Evolutionary conservation across 2,329 filamentous ascomycete species (phyloP).

Genomic region (Epichloe gansuensis): DNA sequence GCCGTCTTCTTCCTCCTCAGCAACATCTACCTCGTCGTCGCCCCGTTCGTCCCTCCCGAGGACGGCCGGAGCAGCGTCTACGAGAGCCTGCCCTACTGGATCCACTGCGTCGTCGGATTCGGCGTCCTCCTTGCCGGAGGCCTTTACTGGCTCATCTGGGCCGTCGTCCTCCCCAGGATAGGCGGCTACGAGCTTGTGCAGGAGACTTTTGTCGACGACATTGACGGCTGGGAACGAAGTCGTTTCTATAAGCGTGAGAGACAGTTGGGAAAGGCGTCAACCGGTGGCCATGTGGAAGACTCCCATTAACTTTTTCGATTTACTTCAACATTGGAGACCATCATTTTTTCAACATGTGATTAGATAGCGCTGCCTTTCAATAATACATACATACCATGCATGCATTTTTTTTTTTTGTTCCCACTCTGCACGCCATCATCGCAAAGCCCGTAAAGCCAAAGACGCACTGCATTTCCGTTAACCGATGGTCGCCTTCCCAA

Average conservation of each 20-base stretch:
- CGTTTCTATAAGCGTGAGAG: slow-evolving; percentile 34
- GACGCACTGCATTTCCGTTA: no score
- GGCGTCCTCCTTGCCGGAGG: slow-evolving; percentile 39
- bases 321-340: slow-evolving; percentile 3
- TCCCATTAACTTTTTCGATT: not conserved
- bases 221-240: slow-evolving; percentile 50
- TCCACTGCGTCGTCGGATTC: slow-evolving; percentile 45
- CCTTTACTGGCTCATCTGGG: slow-evolving; percentile 45
- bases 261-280: slow-evolving; percentile 16
- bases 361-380: not conserved
- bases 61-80: slow-evolving; percentile 41
- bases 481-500: no score
- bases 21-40: slow-evolving; percentile 48
- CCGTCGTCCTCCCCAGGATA: slow-evolving; percentile 35
- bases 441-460: no score
- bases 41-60: slow-evolving; percentile 42
- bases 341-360: slow-evolving; percentile 2
- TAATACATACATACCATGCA: no score
- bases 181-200: slow-evolving; percentile 43
- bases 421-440: no score
- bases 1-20: slow-evolving; percentile 45
- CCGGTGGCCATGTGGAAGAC: not conserved
- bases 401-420: no score
- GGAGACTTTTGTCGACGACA: slow-evolving; percentile 38
- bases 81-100: slow-evolving; percentile 40